Percentiles rank a stretch among this genome's conserved stretches.
Evolutionary conservation across 495 filamentous ascomycete genomes (phyloP).

Genomic region (Amphirosellinia nigrospora): DNA sequence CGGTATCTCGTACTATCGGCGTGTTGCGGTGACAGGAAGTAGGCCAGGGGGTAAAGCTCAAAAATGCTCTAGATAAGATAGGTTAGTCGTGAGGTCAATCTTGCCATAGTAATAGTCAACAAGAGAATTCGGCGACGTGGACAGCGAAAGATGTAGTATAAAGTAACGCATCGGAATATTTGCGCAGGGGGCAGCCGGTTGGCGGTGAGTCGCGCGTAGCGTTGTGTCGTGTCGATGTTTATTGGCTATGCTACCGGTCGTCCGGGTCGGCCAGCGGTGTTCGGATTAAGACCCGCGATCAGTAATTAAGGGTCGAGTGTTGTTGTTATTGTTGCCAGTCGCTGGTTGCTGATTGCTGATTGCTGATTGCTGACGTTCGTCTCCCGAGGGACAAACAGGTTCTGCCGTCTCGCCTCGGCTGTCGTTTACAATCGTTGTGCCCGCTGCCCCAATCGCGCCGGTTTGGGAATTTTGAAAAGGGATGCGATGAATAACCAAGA

Average conservation of each 20-base stretch:
- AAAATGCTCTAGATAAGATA: slow-evolving; percentile 2
- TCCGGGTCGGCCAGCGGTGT: neutral
- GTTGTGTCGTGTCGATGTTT: slow-evolving; percentile 10
- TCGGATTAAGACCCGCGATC: neutral
- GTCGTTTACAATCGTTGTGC: neutral
- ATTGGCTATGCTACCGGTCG: neutral
- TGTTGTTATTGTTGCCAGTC: neutral
- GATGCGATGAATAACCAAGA: slow-evolving; percentile 2
- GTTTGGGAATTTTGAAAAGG: slow-evolving; percentile 9
- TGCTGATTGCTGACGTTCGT: neutral
- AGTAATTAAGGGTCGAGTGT: neutral
- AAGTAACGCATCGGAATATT: slow-evolving; percentile 7
- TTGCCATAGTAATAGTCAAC: slow-evolving; percentile 1
- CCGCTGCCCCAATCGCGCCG: slow-evolving; percentile 18
- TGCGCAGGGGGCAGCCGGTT: slow-evolving; percentile 9
- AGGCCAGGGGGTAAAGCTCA: neutral
- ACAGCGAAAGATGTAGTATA: neutral
- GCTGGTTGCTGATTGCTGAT: neutral
- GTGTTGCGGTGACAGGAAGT: neutral
- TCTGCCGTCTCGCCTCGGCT: slow-evolving; percentile 14
- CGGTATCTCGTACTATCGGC: neutral
- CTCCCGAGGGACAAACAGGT: neutral
- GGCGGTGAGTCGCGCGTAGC: slow-evolving; percentile 22
- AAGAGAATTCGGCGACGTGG: neutral
- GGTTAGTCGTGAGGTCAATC: slow-evolving; percentile 3